Evolutionary conservation across 345 rosid genomes (phyloP).

Genomic region (Rhizophora apiculata): DNA sequence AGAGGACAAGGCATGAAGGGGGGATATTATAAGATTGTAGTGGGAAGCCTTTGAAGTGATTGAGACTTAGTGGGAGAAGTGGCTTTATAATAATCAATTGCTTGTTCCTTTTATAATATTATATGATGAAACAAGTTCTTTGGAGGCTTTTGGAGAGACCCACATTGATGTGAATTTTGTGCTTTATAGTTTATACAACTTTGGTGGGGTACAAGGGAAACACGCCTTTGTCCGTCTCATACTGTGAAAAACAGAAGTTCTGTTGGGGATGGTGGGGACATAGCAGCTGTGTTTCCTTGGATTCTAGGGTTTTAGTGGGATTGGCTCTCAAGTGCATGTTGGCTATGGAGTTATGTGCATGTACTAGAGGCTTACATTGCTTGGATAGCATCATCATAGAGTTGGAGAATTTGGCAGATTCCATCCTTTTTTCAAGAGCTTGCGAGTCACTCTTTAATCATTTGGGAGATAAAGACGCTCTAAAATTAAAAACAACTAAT

Average conservation of each 20-base stretch:
- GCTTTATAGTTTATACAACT: conserved; percentile 3
- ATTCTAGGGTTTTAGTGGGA: conserved; percentile 56
- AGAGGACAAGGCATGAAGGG: neutral
- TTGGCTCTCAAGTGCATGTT: conserved; percentile 38
- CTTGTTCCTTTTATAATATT: conserved; percentile 22
- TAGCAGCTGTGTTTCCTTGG: conserved; percentile 59
- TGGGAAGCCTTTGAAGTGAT: conserved; percentile 43
- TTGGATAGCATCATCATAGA: neutral
- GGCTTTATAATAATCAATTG: conserved; percentile 33
- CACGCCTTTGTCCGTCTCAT: conserved; percentile 41
- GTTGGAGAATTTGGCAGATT: conserved; percentile 26
- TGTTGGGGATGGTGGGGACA: conserved; percentile 53
- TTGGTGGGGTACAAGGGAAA: conserved; percentile 27
- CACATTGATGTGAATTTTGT: conserved; percentile 19
- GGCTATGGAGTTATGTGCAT: conserved; percentile 25
- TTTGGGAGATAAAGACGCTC: conserved; percentile 15
- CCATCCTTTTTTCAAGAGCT: conserved; percentile 35
- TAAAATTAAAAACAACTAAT: neutral
- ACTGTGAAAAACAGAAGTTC: conserved; percentile 35
- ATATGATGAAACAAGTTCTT: conserved; percentile 36
- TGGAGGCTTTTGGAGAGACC: conserved; percentile 36
- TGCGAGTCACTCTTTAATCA: conserved; percentile 49
- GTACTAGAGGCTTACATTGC: conserved; percentile 5
- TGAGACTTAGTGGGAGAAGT: conserved; percentile 43
- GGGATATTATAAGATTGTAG: conserved; percentile 13